Conservation (phyloP, 352 stramenopile species). For the Phytophthora nicotianae region DNA sequence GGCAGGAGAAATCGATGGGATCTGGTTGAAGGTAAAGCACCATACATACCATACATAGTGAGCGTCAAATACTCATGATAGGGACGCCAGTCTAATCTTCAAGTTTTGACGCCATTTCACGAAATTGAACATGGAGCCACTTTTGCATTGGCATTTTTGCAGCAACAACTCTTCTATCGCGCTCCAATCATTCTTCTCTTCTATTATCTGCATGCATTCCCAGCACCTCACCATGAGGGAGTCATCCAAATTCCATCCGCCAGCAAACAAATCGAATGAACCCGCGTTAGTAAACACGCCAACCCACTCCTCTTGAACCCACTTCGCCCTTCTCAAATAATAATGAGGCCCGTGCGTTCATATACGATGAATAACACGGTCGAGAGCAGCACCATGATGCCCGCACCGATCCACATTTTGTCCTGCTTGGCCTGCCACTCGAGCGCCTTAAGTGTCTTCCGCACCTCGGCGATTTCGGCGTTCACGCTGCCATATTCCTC, state of each 20-base stretch:
- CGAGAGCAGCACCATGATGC: conserved; percentile 58
- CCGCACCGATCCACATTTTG: conserved; percentile 78
- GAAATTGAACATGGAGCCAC: neutral
- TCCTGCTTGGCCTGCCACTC: conserved; percentile 82
- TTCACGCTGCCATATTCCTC: conserved; percentile 66
- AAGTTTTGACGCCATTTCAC: conserved; percentile 1
- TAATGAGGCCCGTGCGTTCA: conserved; percentile 69
- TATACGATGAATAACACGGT: conserved; percentile 80
- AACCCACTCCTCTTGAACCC: neutral
- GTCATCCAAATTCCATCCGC: neutral
- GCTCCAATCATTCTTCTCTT: neutral
- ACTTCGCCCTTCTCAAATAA: conserved; percentile 46
- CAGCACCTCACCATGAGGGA: neutral
- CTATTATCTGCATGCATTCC: neutral
- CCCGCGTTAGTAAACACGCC: neutral
- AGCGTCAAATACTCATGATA: conserved; percentile 21
- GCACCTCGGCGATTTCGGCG: conserved; percentile 59
- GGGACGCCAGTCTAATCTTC: neutral
- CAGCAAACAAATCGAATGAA: too few relatives aligned
- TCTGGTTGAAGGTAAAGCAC: conserved; percentile 10
- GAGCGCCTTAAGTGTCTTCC: conserved; percentile 59
- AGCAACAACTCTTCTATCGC: neutral
- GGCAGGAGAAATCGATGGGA: conserved; percentile 4
- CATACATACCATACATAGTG: neutral
- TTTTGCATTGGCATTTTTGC: too few relatives aligned